Evolutionary conservation across 202 grass and related monocot genomes (phyloP).

Genomic region (Setaria italica): DNA sequence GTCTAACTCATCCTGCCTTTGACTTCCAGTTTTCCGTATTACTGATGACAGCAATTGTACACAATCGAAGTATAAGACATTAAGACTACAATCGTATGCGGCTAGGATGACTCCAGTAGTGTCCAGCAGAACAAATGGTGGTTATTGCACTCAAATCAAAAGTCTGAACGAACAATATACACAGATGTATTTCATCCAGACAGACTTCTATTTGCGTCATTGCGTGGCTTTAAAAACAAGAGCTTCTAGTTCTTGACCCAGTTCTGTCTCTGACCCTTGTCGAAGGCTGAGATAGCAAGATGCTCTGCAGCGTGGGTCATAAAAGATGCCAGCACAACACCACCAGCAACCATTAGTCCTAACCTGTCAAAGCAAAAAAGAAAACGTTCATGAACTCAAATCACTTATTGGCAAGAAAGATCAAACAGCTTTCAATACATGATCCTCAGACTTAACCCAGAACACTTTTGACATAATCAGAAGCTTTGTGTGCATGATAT

Average conservation of each 20-base stretch:
- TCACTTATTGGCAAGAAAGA: slow-evolving; percentile 17
- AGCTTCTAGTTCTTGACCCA: slow-evolving; percentile 52
- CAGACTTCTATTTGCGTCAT: not conserved
- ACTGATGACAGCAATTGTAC: too few species aligned
- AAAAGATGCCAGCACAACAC: slow-evolving; percentile 70
- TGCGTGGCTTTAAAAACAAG: slow-evolving; percentile 54
- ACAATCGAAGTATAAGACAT: too few species aligned
- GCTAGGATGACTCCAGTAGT: too few species aligned
- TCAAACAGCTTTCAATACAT: not conserved
- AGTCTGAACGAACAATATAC: too few species aligned
- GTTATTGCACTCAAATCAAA: too few species aligned
- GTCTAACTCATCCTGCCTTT: slow-evolving; percentile 9
- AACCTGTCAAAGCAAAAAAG: slow-evolving; percentile 64
- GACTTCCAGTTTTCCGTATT: too few species aligned
- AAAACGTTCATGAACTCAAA: slow-evolving; percentile 23
- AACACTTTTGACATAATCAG: not conserved
- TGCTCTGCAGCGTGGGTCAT: slow-evolving; percentile 81
- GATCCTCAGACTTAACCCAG: not conserved
- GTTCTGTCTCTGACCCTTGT: slow-evolving; percentile 69
- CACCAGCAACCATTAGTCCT: slow-evolving; percentile 82
- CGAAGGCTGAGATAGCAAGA: slow-evolving; percentile 79
- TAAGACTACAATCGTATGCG: too few species aligned
- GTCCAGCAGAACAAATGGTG: too few species aligned
- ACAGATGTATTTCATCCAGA: too few species aligned
- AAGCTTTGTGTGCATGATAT: not conserved